These are phyloP conservation scores for Tetrastigma voinierianum DNA, from an alignment of 164 flowering plant genomes.

Conservation along the genomic window DNA sequence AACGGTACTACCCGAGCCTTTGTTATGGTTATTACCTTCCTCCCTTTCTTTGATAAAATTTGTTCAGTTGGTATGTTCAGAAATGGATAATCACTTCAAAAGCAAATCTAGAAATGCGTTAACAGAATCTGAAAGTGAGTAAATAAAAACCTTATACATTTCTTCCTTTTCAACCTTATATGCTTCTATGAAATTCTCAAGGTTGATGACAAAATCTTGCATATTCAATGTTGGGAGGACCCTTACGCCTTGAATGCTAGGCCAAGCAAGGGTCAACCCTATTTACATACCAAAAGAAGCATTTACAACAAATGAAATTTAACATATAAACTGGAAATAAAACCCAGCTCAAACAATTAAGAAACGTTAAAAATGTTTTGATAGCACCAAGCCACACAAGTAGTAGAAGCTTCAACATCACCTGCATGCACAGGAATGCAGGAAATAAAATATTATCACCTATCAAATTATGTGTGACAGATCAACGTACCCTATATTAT, in stretches of 20 bases:
- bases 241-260: constrained; percentile 7
- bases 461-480: no score
- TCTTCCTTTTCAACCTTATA: constrained; percentile 9
- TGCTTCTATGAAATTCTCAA: background rate
- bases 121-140: background rate
- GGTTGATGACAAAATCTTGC: background rate
- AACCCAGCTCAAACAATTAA: constrained; percentile 1
- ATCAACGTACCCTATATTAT: no score
- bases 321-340: background rate
- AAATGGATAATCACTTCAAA: background rate
- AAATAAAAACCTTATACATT: background rate
- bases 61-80: background rate
- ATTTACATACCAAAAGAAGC: constrained; percentile 14
- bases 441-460: no score
- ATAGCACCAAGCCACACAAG: background rate
- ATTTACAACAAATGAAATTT: constrained; percentile 13
- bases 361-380: constrained; percentile 1
- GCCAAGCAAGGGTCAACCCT: constrained; percentile 6
- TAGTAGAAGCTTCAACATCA: background rate
- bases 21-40: no score
- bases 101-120: background rate
- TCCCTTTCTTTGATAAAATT: background rate
- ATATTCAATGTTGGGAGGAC: background rate
- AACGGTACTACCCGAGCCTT: no score
- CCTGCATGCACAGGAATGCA: constrained; percentile 5